phyloP scores from a whole-genome alignment of 495 filamentous ascomycete genomes.

The Lasiosphaeriaceae sp. region DNA sequence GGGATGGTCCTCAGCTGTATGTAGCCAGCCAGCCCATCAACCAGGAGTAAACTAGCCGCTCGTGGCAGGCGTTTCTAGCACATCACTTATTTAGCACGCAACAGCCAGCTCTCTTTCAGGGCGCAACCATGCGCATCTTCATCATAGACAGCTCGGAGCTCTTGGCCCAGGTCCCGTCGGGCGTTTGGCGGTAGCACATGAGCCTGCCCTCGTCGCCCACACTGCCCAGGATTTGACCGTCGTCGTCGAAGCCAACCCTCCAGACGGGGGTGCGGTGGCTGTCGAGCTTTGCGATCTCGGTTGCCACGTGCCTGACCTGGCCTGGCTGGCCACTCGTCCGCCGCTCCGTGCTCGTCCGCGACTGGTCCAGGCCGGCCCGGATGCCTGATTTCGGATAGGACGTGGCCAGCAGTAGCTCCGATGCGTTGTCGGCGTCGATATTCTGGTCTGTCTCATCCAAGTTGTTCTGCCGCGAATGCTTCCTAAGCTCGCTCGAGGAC shows the following conservation, averaged over 20 bases:
- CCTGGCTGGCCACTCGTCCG: conserved; percentile 33
- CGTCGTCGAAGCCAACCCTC: conserved; percentile 58
- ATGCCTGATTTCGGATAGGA: conserved; percentile 44
- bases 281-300: conserved; percentile 50
- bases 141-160: conserved; percentile 52
- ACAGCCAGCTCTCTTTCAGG: conserved; percentile 18
- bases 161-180: conserved; percentile 52
- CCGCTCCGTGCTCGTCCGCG: conserved; percentile 34
- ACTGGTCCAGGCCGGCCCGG: conserved; percentile 56
- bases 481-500: conserved; percentile 27
- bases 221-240: conserved; percentile 56
- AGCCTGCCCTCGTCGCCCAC: conserved; percentile 60
- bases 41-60: no score
- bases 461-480: not conserved
- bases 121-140: conserved; percentile 43
- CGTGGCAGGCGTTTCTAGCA: no score
- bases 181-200: conserved; percentile 52
- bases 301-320: conserved; percentile 43
- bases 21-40: no score
- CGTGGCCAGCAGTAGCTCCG: not conserved
- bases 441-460: not conserved
- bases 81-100: no score
- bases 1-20: no score
- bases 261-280: conserved; percentile 55
- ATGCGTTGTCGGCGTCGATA: not conserved